Percentiles rank a stretch among this genome's conserved stretches.
These are phyloP conservation scores for Ottelia alismoides DNA, from an alignment of 106 monocot genomes.

Conservation along the genomic window DNA sequence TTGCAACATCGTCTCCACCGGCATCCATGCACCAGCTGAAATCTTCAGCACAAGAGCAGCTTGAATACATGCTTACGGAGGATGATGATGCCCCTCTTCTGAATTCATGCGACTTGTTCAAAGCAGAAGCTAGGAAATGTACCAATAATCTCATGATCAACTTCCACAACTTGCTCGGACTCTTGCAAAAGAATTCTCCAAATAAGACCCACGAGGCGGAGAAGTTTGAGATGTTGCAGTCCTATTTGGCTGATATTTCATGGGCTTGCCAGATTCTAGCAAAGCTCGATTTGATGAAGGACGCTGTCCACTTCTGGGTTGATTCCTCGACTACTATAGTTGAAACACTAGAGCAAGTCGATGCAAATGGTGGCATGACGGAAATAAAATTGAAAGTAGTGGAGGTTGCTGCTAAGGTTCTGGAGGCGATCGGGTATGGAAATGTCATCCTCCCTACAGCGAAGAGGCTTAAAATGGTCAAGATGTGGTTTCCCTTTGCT, in stretches of 20 bases:
- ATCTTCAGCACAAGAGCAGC: constrained; percentile 64
- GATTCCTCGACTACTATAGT: constrained; percentile 27
- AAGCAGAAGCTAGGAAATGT: constrained; percentile 35
- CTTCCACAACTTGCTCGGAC: constrained; percentile 18
- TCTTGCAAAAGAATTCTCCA: constrained; percentile 2
- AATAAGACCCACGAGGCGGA: neutral
- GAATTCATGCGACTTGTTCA: constrained; percentile 16
- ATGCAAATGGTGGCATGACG: neutral
- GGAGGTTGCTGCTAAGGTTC: constrained; percentile 42
- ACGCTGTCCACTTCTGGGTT: constrained; percentile 53
- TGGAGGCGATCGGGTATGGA: constrained; percentile 67
- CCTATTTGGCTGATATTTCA: constrained; percentile 48
- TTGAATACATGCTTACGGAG: constrained; percentile 80
- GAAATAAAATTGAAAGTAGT: constrained; percentile 33
- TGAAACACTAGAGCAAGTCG: constrained; percentile 5
- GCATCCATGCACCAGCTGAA: constrained; percentile 38
- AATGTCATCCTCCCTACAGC: constrained; percentile 36
- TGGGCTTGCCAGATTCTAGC: constrained; percentile 72
- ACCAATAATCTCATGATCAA: constrained; percentile 22
- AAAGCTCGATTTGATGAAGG: constrained; percentile 83
- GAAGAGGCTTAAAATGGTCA: constrained; percentile 35
- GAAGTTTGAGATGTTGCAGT: constrained; percentile 11
- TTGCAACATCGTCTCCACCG: constrained; percentile 48
- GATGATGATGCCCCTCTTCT: constrained; percentile 84
- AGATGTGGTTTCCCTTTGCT: constrained; percentile 58